Base-by-base conservation (phyloP, 306 rosid species). In the Oemleria cerasiformis region DNA sequence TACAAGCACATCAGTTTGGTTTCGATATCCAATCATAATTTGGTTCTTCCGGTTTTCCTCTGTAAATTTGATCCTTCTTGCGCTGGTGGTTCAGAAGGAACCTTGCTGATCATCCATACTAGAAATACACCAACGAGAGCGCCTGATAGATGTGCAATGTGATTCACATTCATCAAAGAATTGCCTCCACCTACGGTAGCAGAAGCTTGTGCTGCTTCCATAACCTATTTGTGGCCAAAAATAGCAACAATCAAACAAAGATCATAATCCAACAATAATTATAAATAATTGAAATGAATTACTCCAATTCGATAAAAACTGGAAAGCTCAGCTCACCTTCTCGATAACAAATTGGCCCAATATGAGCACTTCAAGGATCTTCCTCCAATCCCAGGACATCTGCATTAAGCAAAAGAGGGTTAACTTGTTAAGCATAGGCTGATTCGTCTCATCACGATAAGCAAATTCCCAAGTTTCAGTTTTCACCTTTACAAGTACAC, bases 361-460 rank as follows among this genome's bases (percentile, higher is more conserved):
- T 80, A 94, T 87, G 76, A 94, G 96, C 81, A 91, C 97, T 84
- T 91, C 99, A 44, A 94, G 97, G 81, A 94, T 94, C 88, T 91
- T 94, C 88, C 96, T 86, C 99, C 97, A 94, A 78, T 91, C 99
- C 97, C 97, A 91, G 40, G 97, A 94, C 94, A 91, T 89, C 97
- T 94, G 58, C 47, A 82, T 66, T 57, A 64, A 48, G 50, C 66
- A 76, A 55, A 73, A 68, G 9, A 21, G 1, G 41, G 40, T 73
- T 50, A 15, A 25, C 45, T 53, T 5, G 65, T 43, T 23, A 34
- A 34, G 57, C 68, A 63, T 21, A 34, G 0, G 49, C 43, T 25
- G 49, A 15, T 21, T 74, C 36, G 13, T 30, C 19, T 51, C 21
- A 40, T 10, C 6, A 65, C 6, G 10, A 39, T 1, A 76, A 13